These are phyloP conservation scores for Protoeuglena noctilucae DNA, from an alignment of 139 green algal species.

Conservation along the genomic window DNA sequence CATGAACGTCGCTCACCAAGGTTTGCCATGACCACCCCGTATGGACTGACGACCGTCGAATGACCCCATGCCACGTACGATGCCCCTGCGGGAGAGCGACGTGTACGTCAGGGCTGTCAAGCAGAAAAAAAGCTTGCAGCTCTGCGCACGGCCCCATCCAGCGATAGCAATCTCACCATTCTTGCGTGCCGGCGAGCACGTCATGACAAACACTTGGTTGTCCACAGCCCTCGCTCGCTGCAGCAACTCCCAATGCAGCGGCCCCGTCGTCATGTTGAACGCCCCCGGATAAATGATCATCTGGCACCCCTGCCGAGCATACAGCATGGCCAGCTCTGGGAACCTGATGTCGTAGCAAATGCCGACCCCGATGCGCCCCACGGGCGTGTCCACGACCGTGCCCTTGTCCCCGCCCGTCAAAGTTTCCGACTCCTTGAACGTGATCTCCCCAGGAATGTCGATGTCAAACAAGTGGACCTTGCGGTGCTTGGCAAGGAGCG, in stretches of 20 bases:
- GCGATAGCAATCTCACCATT: no score
- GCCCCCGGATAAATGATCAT: conserved; percentile 78
- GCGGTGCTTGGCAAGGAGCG: conserved; percentile 64
- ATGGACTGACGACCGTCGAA: conserved; percentile 21
- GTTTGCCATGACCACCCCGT: conserved; percentile 3
- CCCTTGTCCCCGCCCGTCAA: conserved; percentile 47
- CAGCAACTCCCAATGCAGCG: conserved; percentile 91
- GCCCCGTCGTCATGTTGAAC: conserved; percentile 48
- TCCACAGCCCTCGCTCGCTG: conserved; percentile 71
- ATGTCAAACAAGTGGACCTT: conserved; percentile 96
- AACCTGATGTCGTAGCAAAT: conserved; percentile 99
- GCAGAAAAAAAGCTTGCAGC: not conserved
- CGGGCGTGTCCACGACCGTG: conserved; percentile 72
- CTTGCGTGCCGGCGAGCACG: conserved; percentile 68
- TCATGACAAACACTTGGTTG: conserved; percentile 83
- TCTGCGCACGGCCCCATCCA: not conserved
- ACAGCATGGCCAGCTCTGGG: conserved; percentile 80
- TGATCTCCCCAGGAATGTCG: conserved; percentile 94
- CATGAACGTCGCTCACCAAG: not conserved
- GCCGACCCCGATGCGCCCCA: conserved; percentile 67
- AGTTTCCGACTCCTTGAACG: conserved; percentile 86
- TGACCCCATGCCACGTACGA: conserved; percentile 24
- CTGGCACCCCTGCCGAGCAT: conserved; percentile 50
- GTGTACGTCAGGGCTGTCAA: not conserved
- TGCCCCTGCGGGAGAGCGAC: not conserved